phyloP scores from a whole-genome alignment of 208 protist genomes.

The Leishmania tropica region DNA sequence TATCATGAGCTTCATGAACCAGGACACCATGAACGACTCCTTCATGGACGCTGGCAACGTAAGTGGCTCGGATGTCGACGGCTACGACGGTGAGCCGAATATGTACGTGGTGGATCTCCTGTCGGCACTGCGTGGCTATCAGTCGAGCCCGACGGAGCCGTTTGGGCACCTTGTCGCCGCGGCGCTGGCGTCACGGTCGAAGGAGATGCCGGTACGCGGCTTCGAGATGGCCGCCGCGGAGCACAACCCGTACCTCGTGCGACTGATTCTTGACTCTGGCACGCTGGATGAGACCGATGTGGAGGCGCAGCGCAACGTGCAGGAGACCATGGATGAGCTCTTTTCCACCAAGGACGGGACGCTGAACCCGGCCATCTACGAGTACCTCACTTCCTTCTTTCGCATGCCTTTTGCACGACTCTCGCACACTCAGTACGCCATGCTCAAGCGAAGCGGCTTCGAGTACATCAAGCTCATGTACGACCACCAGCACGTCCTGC shows the following conservation, averaged over 20 bases:
- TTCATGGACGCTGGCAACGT: constrained; percentile 34
- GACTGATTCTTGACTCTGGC: constrained; percentile 59
- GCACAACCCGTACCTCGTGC: constrained; percentile 71
- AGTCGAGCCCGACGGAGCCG: constrained; percentile 64
- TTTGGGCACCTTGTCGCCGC: constrained; percentile 82
- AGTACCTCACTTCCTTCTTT: constrained; percentile 72
- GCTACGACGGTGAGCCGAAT: constrained; percentile 29
- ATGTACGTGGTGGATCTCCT: constrained; percentile 69
- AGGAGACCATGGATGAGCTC: constrained; percentile 62
- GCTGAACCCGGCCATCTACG: constrained; percentile 60
- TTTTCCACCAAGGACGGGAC: constrained; percentile 35
- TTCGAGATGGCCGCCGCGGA: constrained; percentile 63
- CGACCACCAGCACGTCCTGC: constrained; percentile 67
- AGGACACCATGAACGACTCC: constrained; percentile 16
- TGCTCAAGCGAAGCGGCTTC: constrained; percentile 78
- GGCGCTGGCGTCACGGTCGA: constrained; percentile 60
- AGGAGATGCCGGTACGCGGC: constrained; percentile 57
- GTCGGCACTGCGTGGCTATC: constrained; percentile 68
- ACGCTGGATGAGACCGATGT: constrained; percentile 56
- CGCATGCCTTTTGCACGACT: constrained; percentile 63
- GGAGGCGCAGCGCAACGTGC: constrained; percentile 55
- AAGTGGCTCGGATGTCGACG: constrained; percentile 27
- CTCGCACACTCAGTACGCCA: constrained; percentile 46
- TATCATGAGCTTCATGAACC: constrained; percentile 1
- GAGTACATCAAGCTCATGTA: constrained; percentile 80